A percentile compares a stretch with the other conserved stretches of the same genome.
These are phyloP conservation scores for Clavispora vitiphila DNA, from an alignment of 805 yeast species.

Conservation along the genomic window DNA sequence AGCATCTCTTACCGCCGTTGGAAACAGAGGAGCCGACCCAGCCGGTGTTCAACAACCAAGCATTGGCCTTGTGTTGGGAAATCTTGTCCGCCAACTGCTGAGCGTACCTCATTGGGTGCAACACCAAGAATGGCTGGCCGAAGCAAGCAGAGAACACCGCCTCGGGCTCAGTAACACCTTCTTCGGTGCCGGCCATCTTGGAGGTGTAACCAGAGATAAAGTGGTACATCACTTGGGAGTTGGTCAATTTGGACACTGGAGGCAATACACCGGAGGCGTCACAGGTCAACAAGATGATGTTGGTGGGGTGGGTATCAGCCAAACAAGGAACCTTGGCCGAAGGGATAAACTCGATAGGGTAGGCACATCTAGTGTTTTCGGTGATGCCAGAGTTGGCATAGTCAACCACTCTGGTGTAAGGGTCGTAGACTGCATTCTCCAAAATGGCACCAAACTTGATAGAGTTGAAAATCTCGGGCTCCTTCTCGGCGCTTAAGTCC, in stretches of 20 bases:
- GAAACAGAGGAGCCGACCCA: constrained; percentile 95
- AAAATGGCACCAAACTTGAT: constrained; percentile 91
- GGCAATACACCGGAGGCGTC: constrained; percentile 98
- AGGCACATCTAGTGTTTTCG: constrained; percentile 97
- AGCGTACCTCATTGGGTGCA: constrained; percentile 98
- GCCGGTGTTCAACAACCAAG: constrained; percentile 97
- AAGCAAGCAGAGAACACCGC: constrained; percentile 98
- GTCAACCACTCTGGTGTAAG: constrained; percentile 74
- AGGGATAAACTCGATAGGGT: constrained; percentile 95
- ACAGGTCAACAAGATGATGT: constrained; percentile 88
- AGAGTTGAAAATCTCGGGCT: constrained; percentile 96
- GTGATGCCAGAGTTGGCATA: constrained; percentile 78
- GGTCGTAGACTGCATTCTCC: constrained; percentile 89
- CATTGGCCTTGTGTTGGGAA: constrained; percentile 79
- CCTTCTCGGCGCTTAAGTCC: constrained; percentile 83
- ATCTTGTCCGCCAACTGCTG: constrained; percentile 94
- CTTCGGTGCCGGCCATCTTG: constrained; percentile 99
- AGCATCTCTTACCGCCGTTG: constrained; percentile 95
- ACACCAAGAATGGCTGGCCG: constrained; percentile 97
- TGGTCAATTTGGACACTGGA: constrained; percentile 89
- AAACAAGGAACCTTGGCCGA: constrained; percentile 94
- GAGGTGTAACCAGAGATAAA: constrained; percentile 98
- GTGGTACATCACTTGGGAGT: constrained; percentile 98
- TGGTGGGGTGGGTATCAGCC: constrained; percentile 86
- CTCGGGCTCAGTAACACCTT: constrained; percentile 97